These are phyloP conservation scores for Candida nitratophila DNA, from an alignment of 805 yeast genomes.

Conservation along the genomic window DNA sequence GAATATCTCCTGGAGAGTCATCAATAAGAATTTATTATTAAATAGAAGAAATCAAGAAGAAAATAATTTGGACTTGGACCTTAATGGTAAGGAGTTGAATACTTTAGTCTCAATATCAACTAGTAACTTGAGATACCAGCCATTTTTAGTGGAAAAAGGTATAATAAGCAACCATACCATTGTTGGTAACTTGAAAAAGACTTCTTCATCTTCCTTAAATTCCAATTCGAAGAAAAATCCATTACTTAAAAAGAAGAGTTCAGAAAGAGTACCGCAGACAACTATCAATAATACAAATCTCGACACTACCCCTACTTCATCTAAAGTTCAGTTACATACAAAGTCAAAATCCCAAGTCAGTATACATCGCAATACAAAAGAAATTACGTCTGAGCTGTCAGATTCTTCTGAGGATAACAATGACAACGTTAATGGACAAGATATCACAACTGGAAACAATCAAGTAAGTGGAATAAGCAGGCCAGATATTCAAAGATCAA, in stretches of 20 bases:
- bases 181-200: neutral
- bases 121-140: conserved; percentile 3
- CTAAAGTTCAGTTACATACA: neutral
- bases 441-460: neutral
- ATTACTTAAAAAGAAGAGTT: conserved; percentile 1
- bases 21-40: conserved; percentile 22
- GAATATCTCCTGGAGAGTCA: conserved; percentile 29
- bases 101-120: conserved; percentile 22
- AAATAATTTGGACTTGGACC: neutral
- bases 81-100: conserved; percentile 20
- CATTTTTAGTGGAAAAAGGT: conserved; percentile 2
- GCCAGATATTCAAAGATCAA: conserved; percentile 7
- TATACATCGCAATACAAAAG: conserved; percentile 14
- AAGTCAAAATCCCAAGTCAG: conserved; percentile 8
- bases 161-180: neutral
- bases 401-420: conserved; percentile 11
- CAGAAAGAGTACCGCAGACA: neutral
- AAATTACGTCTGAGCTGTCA: conserved; percentile 22
- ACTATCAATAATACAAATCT: neutral
- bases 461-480: conserved; percentile 1
- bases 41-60: conserved; percentile 6
- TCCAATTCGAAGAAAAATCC: neutral
- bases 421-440: neutral
- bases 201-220: neutral
- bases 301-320: neutral